A percentile compares a stretch with the other conserved stretches of the same genome.
Evolutionary conservation across 306 rosid species (phyloP).

Genomic region (Cucurbita argyrosperma): DNA sequence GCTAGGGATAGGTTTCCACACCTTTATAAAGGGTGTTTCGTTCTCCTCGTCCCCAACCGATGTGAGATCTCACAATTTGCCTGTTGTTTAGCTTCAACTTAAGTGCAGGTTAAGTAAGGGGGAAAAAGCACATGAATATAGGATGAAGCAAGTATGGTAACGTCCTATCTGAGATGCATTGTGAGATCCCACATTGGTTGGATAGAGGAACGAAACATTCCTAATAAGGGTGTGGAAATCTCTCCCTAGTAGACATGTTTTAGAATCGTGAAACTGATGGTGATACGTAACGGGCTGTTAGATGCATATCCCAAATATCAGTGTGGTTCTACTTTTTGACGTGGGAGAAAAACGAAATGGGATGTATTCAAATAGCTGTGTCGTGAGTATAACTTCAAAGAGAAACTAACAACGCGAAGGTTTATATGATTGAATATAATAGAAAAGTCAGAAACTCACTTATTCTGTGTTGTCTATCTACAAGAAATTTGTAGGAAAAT

Average conservation of each 20-base stretch:
- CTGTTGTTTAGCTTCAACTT: neutral
- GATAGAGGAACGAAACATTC: too few relatives aligned
- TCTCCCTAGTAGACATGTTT: too few relatives aligned
- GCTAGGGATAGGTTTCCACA: too few relatives aligned
- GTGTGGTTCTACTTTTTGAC: neutral
- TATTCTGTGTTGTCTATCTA: slow-evolving; percentile 8
- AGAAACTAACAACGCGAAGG: neutral
- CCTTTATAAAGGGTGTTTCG: too few relatives aligned
- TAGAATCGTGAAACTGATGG: too few relatives aligned
- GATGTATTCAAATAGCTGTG: neutral
- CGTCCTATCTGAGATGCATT: neutral
- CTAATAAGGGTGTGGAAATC: too few relatives aligned
- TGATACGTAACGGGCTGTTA: too few relatives aligned
- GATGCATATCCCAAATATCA: neutral
- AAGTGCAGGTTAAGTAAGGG: neutral
- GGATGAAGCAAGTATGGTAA: neutral
- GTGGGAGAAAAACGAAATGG: neutral
- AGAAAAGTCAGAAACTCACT: slow-evolving; percentile 25
- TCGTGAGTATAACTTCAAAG: neutral
- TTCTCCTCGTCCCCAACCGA: too few relatives aligned
- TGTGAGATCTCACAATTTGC: neutral
- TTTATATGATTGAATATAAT: neutral
- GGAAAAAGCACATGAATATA: neutral
- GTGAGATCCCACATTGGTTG: too few relatives aligned
- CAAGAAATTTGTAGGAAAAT: neutral